These are phyloP conservation scores for Euphorbia celastroides DNA, from an alignment of 441 rosid species.

Conservation along the genomic window DNA sequence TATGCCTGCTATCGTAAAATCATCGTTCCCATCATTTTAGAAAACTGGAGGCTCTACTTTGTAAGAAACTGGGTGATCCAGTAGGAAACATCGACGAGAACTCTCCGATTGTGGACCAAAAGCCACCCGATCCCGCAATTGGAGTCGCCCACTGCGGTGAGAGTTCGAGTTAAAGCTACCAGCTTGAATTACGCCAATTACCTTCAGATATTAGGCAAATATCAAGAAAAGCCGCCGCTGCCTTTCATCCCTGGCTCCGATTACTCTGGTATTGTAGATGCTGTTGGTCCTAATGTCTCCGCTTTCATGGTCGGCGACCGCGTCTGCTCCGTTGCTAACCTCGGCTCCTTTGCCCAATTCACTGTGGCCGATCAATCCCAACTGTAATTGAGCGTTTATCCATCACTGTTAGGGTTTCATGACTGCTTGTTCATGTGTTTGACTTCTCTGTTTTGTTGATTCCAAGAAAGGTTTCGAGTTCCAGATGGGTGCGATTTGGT, in stretches of 20 bases:
- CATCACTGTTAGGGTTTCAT: no score
- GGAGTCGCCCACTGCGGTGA: conserved; percentile 49
- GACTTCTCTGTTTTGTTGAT: no score
- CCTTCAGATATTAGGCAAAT: conserved; percentile 83
- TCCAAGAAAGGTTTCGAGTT: conserved; percentile 44
- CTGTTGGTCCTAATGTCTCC: conserved; percentile 56
- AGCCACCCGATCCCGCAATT: conserved; percentile 53
- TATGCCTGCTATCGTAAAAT: no score
- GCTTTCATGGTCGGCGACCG: conserved; percentile 65
- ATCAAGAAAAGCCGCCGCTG: conserved; percentile 74
- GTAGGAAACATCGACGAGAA: conserved; percentile 19
- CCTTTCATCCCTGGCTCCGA: conserved; percentile 96
- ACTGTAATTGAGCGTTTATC: conserved; percentile 25
- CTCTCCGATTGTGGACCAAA: conserved; percentile 36
- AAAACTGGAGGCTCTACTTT: conserved; percentile 76
- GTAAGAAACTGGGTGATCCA: conserved; percentile 71
- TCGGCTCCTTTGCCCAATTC: conserved; percentile 79
- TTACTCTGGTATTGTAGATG: conserved; percentile 70
- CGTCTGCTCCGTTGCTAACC: conserved; percentile 56
- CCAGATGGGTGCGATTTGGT: conserved; percentile 80
- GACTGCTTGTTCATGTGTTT: no score
- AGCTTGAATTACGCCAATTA: conserved; percentile 88
- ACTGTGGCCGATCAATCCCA: conserved; percentile 69
- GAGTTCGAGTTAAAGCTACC: conserved; percentile 70
- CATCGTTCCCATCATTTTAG: no score